These are phyloP conservation scores for Tolypocladium ovalisporum DNA, from an alignment of 2,329 filamentous ascomycete genomes.

Conservation along the genomic window DNA sequence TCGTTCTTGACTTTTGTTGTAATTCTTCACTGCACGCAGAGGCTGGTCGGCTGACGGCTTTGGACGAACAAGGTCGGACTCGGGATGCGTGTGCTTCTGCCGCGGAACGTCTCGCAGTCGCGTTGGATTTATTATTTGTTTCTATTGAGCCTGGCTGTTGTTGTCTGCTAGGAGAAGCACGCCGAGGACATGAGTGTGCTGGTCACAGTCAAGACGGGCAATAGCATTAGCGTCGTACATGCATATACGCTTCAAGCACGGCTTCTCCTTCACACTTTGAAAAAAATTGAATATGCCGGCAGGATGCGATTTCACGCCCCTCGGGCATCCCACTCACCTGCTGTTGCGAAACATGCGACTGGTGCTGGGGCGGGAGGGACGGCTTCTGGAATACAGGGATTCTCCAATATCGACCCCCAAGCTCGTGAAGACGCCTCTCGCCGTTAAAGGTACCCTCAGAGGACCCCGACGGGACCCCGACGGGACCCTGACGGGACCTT, in stretches of 20 bases:
- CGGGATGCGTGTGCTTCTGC: neutral
- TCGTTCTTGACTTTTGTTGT: slow-evolving; percentile 41
- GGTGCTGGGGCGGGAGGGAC: neutral
- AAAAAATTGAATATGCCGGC: too few relatives aligned
- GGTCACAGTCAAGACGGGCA: slow-evolving; percentile 17
- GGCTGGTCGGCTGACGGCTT: slow-evolving; percentile 23
- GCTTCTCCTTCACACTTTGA: neutral
- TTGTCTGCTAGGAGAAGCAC: slow-evolving; percentile 15
- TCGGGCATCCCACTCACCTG: neutral
- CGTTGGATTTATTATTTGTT: neutral
- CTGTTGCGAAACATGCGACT: neutral
- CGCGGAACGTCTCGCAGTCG: neutral
- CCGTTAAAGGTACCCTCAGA: too few relatives aligned
- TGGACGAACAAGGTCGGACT: slow-evolving; percentile 9
- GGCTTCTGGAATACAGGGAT: neutral
- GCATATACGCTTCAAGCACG: neutral
- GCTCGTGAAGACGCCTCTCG: neutral
- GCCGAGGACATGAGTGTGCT: slow-evolving; percentile 18
- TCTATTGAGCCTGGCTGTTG: slow-evolving; percentile 8
- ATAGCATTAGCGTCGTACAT: slow-evolving; percentile 7
- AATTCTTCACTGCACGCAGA: slow-evolving; percentile 28
- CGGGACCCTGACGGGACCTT: neutral
- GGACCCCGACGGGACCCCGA: neutral
- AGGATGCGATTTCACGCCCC: neutral
- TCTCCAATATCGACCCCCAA: neutral